phyloP scores from a whole-genome alignment of 768 basidiomycete genomes.

The Tulasnella sp. region DNA sequence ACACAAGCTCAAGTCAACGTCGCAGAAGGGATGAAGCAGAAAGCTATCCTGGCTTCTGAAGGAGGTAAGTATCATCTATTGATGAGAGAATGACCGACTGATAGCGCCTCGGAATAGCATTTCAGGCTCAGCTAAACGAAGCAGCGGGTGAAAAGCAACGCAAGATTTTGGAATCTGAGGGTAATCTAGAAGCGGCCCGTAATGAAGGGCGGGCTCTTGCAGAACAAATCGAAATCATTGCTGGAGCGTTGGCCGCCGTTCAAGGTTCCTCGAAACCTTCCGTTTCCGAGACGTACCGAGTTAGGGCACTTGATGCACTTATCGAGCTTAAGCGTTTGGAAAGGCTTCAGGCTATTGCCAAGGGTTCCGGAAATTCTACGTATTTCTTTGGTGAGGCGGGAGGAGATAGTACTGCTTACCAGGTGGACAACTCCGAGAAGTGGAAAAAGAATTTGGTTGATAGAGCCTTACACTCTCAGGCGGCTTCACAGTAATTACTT shows the following conservation, averaged over 20 bases:
- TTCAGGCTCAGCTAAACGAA: slow-evolving; percentile 40
- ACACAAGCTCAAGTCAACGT: slow-evolving; percentile 47
- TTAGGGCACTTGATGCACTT: slow-evolving; percentile 32
- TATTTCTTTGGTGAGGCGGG: slow-evolving; percentile 34
- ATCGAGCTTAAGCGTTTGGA: slow-evolving; percentile 40
- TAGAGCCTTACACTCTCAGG: no score
- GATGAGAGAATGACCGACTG: not conserved
- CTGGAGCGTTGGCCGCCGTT: slow-evolving; percentile 30
- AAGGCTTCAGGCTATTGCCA: slow-evolving; percentile 41
- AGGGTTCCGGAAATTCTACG: slow-evolving; percentile 38
- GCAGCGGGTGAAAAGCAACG: slow-evolving; percentile 43
- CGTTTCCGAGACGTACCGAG: slow-evolving; percentile 27
- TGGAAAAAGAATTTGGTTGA: slow-evolving; percentile 17
- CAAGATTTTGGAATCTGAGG: slow-evolving; percentile 41
- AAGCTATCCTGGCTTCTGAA: slow-evolving; percentile 43
- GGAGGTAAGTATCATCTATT: slow-evolving; percentile 29
- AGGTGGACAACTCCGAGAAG: slow-evolving; percentile 38
- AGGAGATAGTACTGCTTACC: slow-evolving; percentile 32
- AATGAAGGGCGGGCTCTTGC: slow-evolving; percentile 38
- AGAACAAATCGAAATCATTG: slow-evolving; percentile 36
- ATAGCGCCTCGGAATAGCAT: slow-evolving; percentile 15
- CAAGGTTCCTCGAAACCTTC: slow-evolving; percentile 22
- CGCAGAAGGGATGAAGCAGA: slow-evolving; percentile 45
- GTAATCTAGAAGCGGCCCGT: slow-evolving; percentile 33
- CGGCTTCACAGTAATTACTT: no score